A percentile compares a stretch with the other conserved stretches of the same genome.
Conservation (phyloP, 768 basidiomycete genomes). For the Hortiboletus campestris region DNA sequence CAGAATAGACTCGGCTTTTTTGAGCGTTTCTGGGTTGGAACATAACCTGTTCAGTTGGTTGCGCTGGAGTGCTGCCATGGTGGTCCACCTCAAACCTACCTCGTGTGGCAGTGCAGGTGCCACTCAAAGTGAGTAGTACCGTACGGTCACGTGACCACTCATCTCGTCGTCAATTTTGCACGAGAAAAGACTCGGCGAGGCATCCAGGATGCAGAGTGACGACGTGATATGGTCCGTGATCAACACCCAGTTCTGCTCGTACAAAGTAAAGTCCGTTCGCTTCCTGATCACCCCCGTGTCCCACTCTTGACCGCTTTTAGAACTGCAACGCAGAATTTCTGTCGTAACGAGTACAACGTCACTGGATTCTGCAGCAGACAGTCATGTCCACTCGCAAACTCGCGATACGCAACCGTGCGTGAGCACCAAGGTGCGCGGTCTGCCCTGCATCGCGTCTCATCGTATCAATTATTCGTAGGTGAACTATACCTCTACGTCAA, state of each 20-base stretch:
- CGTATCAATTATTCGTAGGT: constrained; percentile 43
- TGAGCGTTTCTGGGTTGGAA: constrained; percentile 20
- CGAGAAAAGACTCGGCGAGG: not conserved
- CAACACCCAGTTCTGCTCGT: constrained; percentile 94
- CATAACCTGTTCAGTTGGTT: constrained; percentile 20
- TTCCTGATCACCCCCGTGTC: not conserved
- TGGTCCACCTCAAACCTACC: not conserved
- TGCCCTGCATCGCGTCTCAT: not conserved
- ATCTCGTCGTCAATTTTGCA: not conserved
- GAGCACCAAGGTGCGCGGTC: constrained; percentile 80
- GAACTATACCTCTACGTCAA: constrained; percentile 92
- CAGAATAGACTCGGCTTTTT: constrained; percentile 24
- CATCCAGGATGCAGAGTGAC: constrained; percentile 77
- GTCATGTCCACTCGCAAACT: constrained; percentile 97
- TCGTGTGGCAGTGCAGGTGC: not conserved
- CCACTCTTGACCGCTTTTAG: constrained; percentile 42
- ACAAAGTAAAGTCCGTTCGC: constrained; percentile 89
- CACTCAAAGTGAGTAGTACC: no score
- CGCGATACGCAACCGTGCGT: constrained; percentile 95
- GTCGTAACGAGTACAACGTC: constrained; percentile 97
- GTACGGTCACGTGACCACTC: constrained; percentile 12
- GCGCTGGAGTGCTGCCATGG: constrained; percentile 20
- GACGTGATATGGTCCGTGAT: constrained; percentile 98
- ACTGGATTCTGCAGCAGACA: constrained; percentile 94
- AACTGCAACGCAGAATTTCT: constrained; percentile 95